Percentiles rank a stretch among this genome's conserved stretches.
phyloP scores from a whole-genome alignment of 176 grass and related monocot genomes.

The Hsuehochloa calcarea region DNA sequence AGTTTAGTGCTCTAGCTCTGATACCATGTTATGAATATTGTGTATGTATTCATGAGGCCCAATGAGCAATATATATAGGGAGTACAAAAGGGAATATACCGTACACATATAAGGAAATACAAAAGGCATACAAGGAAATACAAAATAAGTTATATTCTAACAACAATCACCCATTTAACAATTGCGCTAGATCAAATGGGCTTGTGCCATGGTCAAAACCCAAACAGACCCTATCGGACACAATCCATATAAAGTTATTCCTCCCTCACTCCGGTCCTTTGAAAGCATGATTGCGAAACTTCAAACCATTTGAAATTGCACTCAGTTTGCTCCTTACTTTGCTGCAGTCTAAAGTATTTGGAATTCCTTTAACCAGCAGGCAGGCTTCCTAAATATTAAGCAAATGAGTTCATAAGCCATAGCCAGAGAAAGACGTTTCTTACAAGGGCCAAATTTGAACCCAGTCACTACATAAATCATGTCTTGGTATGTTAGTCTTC shows the following conservation, averaged over 20 bases:
- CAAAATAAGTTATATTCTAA: too few species aligned
- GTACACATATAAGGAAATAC: too few species aligned
- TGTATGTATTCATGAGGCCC: too few species aligned
- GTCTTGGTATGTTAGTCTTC: not conserved
- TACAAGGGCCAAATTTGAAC: not conserved
- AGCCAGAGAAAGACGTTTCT: not conserved
- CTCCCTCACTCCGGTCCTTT: not conserved
- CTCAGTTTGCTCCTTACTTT: not conserved
- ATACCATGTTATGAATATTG: too few species aligned
- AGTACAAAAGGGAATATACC: too few species aligned
- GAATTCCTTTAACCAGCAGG: not conserved
- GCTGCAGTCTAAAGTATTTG: not conserved
- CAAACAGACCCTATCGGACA: not conserved
- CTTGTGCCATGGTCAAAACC: not conserved
- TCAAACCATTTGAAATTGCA: not conserved
- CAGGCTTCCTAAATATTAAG: not conserved
- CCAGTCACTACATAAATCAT: not conserved
- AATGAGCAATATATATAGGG: too few species aligned
- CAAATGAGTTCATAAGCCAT: constrained; percentile 4
- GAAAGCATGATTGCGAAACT: not conserved
- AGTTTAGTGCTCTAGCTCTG: too few species aligned
- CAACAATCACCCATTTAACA: not conserved
- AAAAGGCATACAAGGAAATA: too few species aligned
- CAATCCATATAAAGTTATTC: not conserved
- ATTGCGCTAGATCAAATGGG: not conserved